Percentiles rank a stretch among this genome's conserved stretches.
These are phyloP conservation scores for Pugionium dolabratum DNA, from an alignment of 345 rosid genomes.

Conservation along the genomic window DNA sequence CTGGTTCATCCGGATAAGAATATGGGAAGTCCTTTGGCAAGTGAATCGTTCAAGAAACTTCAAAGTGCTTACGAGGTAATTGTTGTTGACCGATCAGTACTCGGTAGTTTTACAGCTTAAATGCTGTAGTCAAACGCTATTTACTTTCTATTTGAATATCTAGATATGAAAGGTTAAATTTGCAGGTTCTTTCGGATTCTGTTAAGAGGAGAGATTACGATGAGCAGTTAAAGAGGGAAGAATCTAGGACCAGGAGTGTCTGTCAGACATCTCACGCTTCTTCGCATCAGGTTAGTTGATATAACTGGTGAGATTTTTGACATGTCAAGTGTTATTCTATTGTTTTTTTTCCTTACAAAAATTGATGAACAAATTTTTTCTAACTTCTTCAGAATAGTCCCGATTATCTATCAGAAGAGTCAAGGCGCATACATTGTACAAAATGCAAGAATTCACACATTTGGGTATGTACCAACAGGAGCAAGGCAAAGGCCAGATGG, in stretches of 20 bases:
- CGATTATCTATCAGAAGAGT: conserved; percentile 80
- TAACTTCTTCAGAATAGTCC: conserved; percentile 44
- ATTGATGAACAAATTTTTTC: neutral
- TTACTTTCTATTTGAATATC: conserved; percentile 13
- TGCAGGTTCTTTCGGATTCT: conserved; percentile 86
- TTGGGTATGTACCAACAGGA: conserved; percentile 93
- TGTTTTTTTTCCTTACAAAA: conserved; percentile 1
- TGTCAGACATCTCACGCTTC: conserved; percentile 50
- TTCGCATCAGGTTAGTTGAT: conserved; percentile 59
- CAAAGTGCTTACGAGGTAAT: conserved; percentile 95
- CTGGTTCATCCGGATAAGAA: conserved; percentile 99
- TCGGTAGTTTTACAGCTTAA: neutral
- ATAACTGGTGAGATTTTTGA: conserved; percentile 3
- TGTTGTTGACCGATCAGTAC: neutral
- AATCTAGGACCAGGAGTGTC: conserved; percentile 69
- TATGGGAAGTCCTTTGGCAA: conserved; percentile 87
- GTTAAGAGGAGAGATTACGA: conserved; percentile 88
- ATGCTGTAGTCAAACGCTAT: neutral
- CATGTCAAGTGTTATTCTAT: conserved; percentile 4
- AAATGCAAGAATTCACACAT: conserved; percentile 87
- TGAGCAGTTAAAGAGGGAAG: conserved; percentile 85
- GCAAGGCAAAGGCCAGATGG: conserved; percentile 93
- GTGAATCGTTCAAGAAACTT: conserved; percentile 98
- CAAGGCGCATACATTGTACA: conserved; percentile 95
- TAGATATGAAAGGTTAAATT: neutral